Conservation (phyloP, 208 protist species). For the Wallacemonas collosoma region DNA sequence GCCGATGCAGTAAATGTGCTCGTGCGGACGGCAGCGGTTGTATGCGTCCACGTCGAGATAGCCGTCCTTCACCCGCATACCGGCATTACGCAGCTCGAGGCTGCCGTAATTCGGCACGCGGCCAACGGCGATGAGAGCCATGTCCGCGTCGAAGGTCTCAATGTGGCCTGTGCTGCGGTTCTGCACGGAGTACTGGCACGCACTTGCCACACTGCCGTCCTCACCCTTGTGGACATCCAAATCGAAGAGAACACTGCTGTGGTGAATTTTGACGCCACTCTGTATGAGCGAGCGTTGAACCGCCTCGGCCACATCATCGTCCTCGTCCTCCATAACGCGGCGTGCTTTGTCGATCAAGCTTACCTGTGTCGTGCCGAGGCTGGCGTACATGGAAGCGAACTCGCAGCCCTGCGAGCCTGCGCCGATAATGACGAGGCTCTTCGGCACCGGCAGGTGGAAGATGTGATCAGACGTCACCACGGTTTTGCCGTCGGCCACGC, state of each 20-base stretch:
- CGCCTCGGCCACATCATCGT: conserved; percentile 62
- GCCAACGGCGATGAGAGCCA: conserved; percentile 60
- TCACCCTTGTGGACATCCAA: conserved; percentile 34
- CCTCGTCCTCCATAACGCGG: conserved; percentile 60
- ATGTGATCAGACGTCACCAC: conserved; percentile 60
- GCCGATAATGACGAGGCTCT: conserved; percentile 72
- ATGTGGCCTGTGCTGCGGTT: conserved; percentile 32
- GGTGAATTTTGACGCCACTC: conserved; percentile 55
- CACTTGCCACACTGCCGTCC: conserved; percentile 4
- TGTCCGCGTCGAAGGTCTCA: conserved; percentile 54
- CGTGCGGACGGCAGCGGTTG: conserved; percentile 59
- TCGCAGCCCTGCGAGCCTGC: conserved; percentile 71
- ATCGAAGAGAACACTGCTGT: conserved; percentile 60
- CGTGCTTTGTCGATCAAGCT: conserved; percentile 55
- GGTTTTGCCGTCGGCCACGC: conserved; percentile 34
- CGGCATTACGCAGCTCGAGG: conserved; percentile 62
- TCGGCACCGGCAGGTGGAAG: conserved; percentile 53
- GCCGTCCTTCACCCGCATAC: conserved; percentile 48
- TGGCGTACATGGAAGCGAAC: conserved; percentile 71
- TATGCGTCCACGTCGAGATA: conserved; percentile 47
- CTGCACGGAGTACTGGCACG: conserved; percentile 57
- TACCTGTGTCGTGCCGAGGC: conserved; percentile 63
- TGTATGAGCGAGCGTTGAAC: conserved; percentile 45
- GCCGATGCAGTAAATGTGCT: conserved; percentile 77
- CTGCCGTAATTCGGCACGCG: conserved; percentile 46